phyloP scores from a whole-genome alignment of 148 eudicot species.

The Rhododendron griersonianum region DNA sequence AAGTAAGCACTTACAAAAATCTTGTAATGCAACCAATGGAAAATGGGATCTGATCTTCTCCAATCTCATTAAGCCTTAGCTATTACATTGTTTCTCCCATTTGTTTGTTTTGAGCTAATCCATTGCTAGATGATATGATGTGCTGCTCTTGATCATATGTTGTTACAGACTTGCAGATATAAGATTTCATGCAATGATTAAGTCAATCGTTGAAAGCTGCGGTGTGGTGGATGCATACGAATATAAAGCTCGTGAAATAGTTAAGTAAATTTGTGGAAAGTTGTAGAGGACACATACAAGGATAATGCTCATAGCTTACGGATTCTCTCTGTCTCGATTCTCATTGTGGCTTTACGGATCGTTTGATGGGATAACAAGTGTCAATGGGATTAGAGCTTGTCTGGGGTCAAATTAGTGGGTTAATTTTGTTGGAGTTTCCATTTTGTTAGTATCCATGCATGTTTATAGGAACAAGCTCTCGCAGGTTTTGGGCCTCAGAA shows the following conservation, averaged over 20 bases:
- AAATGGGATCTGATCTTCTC: background rate
- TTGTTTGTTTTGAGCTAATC: background rate
- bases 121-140: background rate
- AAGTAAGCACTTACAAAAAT: background rate
- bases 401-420: background rate
- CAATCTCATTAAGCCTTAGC: background rate
- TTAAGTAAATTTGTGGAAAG: background rate
- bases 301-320: background rate
- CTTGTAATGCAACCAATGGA: background rate
- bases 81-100: background rate
- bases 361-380: background rate
- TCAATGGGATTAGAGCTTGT: background rate
- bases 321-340: background rate
- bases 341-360: background rate
- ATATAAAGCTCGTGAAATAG: background rate
- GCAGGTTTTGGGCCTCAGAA: background rate
- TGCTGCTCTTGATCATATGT: background rate
- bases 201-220: background rate
- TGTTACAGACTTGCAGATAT: background rate
- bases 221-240: background rate
- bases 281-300: background rate
- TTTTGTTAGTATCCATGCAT: background rate
- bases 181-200: background rate
- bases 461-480: background rate
- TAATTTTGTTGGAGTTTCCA: background rate